A percentile compares a stretch with the other conserved stretches of the same genome.
These are phyloP conservation scores for Pyricularia pennisetigena DNA, from an alignment of 2,329 filamentous ascomycete species.

Conservation along the genomic window DNA sequence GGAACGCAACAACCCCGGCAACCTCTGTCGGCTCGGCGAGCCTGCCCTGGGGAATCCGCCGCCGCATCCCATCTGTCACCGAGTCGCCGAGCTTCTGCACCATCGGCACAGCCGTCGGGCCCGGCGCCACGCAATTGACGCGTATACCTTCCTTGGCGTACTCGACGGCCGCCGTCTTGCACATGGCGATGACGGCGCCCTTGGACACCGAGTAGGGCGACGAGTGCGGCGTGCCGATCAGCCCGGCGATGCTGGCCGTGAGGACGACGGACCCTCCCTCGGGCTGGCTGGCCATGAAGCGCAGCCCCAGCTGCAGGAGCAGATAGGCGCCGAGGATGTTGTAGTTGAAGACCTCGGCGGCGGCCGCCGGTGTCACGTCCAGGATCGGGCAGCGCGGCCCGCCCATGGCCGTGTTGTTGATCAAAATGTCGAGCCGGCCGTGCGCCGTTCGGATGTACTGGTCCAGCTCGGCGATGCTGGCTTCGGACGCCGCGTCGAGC, in stretches of 20 bases:
- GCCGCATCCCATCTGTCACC: background rate
- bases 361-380: background rate
- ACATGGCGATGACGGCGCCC: background rate
- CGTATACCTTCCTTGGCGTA: background rate
- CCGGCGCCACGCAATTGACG: background rate
- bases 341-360: background rate
- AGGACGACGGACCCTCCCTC: background rate
- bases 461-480: background rate
- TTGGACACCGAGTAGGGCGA: background rate
- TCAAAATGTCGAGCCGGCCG: background rate
- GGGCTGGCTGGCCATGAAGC: background rate
- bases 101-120: background rate
- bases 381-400: background rate
- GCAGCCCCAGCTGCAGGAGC: background rate
- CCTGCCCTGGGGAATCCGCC: background rate
- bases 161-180: background rate
- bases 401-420: background rate
- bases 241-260: background rate
- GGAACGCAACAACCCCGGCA: background rate
- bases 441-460: background rate
- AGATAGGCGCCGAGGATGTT: background rate
- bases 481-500: background rate
- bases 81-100: background rate
- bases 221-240: background rate
- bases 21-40: background rate